Conservation (phyloP, 495 filamentous ascomycete genomes). For the Xylaria longipes region DNA sequence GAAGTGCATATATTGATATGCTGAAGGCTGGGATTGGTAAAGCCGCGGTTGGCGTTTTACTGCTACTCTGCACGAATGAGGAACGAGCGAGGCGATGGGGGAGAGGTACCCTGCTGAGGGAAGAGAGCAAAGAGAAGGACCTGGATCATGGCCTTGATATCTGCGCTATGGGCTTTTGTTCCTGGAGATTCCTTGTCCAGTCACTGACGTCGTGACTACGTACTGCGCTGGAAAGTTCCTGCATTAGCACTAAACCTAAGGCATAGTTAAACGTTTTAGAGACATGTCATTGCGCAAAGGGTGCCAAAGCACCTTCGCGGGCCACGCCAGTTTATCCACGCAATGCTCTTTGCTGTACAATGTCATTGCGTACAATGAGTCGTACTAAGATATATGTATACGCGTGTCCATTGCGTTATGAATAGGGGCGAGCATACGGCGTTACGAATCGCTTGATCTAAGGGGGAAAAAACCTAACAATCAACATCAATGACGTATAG, state of each 20-base stretch:
- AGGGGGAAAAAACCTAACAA: not conserved
- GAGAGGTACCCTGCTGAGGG: not conserved
- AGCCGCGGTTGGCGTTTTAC: not conserved
- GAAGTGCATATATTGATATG: not conserved
- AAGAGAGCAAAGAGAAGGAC: not conserved
- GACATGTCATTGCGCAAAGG: not conserved
- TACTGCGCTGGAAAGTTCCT: not conserved
- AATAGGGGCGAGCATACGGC: not conserved
- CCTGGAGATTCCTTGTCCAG: not conserved
- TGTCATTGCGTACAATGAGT: no score
- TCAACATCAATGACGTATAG: not conserved
- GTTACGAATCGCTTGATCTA: not conserved
- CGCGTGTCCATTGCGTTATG: not conserved
- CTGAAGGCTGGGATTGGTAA: not conserved
- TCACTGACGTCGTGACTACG: not conserved
- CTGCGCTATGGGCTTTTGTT: not conserved
- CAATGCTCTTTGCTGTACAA: no score
- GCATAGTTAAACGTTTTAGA: not conserved
- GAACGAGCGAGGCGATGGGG: not conserved
- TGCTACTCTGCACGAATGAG: not conserved
- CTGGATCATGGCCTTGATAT: not conserved
- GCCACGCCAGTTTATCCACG: no score
- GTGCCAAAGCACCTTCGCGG: not conserved
- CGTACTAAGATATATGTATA: not conserved
- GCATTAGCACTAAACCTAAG: not conserved